Percentiles rank a stretch among this genome's conserved stretches.
These are phyloP conservation scores for Ceratocystiopsis brevicomis DNA, from an alignment of 2,329 filamentous ascomycete genomes.

Conservation along the genomic window DNA sequence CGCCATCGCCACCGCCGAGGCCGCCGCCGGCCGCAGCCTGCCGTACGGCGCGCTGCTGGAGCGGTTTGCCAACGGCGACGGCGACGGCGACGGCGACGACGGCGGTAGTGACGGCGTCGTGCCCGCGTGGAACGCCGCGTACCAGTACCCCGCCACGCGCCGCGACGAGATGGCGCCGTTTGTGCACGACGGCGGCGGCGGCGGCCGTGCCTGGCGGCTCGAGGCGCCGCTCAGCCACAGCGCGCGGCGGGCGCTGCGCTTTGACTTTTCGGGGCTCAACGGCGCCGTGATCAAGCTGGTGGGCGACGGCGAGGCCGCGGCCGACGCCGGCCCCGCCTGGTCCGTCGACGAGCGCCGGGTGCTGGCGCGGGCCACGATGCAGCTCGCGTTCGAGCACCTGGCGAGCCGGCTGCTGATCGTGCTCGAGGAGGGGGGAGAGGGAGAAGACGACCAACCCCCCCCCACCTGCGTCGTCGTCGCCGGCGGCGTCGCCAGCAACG, in stretches of 20 bases:
- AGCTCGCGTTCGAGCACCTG: constrained; percentile 72
- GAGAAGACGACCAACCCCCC: too few relatives aligned
- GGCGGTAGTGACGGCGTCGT: not conserved
- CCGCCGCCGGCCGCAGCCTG: constrained; percentile 28
- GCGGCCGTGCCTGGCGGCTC: constrained; percentile 37
- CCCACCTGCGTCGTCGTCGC: constrained; percentile 48
- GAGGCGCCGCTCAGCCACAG: constrained; percentile 39
- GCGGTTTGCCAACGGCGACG: constrained; percentile 49
- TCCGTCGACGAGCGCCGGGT: constrained; percentile 40
- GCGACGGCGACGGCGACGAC: constrained; percentile 13
- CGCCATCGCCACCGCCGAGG: constrained; percentile 26
- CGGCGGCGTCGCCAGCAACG: constrained; percentile 79
- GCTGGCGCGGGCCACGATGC: constrained; percentile 58
- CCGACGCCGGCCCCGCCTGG: constrained; percentile 21
- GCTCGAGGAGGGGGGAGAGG: constrained; percentile 20
- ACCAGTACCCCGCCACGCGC: constrained; percentile 37
- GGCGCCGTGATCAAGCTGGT: constrained; percentile 24
- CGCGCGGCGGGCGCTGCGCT: constrained; percentile 37
- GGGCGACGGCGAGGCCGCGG: constrained; percentile 14
- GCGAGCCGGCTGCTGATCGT: constrained; percentile 54
- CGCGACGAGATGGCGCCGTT: constrained; percentile 34
- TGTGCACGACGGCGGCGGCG: constrained; percentile 10
- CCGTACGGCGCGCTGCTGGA: constrained; percentile 74
- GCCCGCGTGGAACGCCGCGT: constrained; percentile 25
- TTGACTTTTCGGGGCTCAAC: constrained; percentile 57